These are phyloP conservation scores for Candida sithepensis DNA, from an alignment of 805 yeast species.

Conservation along the genomic window DNA sequence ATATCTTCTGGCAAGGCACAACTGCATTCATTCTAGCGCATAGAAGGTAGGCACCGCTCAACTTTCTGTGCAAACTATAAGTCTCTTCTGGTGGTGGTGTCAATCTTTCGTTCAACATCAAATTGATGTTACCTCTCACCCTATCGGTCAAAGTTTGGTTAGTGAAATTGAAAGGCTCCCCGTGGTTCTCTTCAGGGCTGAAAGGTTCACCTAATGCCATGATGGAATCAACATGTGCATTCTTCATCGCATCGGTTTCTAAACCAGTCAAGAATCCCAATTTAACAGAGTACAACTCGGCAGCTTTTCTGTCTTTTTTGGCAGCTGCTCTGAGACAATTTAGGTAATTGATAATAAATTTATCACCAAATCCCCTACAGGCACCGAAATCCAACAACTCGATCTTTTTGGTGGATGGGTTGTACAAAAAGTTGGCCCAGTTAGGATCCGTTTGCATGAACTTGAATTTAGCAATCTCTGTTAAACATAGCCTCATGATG, in stretches of 20 bases:
- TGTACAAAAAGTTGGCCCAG: slow-evolving; percentile 96
- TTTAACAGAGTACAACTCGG: slow-evolving; percentile 60
- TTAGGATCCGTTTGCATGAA: slow-evolving; percentile 99
- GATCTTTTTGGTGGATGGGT: slow-evolving; percentile 62
- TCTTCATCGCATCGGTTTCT: slow-evolving; percentile 82
- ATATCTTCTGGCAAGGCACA: slow-evolving; percentile 76
- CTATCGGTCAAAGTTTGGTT: slow-evolving; percentile 92
- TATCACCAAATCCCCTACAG: slow-evolving; percentile 68
- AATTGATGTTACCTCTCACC: slow-evolving; percentile 79
- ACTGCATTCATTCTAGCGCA: slow-evolving; percentile 83
- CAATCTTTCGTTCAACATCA: slow-evolving; percentile 87
- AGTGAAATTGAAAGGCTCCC: slow-evolving; percentile 62
- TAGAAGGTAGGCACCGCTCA: slow-evolving; percentile 88
- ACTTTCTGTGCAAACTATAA: slow-evolving; percentile 90
- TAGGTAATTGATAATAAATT: slow-evolving; percentile 68
- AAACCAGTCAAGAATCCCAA: slow-evolving; percentile 90
- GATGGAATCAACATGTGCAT: slow-evolving; percentile 90
- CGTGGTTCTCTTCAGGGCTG: slow-evolving; percentile 45
- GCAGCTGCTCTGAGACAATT: slow-evolving; percentile 74
- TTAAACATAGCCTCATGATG: slow-evolving; percentile 81
- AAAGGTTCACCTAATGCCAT: slow-evolving; percentile 93
- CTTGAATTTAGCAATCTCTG: slow-evolving; percentile 77
- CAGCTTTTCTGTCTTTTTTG: slow-evolving; percentile 57
- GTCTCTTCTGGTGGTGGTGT: slow-evolving; percentile 99
- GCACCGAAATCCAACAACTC: slow-evolving; percentile 96